Conservation (phyloP, 2,329 filamentous ascomycete genomes). For the Fusarium aywerte region DNA sequence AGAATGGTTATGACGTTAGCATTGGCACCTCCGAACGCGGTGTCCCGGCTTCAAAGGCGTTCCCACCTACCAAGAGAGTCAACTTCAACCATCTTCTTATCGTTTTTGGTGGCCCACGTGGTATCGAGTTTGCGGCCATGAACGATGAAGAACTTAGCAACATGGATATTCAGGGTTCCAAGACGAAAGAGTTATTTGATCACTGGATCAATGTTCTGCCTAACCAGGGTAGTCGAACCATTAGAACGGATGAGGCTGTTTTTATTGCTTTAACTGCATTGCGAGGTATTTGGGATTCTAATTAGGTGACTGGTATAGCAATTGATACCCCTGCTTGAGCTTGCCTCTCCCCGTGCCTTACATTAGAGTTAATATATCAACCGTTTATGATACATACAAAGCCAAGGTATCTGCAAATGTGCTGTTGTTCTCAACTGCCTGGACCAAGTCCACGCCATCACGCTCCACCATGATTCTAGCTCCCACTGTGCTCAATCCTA, state of each 20-base stretch:
- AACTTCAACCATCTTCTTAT: conserved; percentile 77
- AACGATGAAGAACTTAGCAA: conserved; percentile 65
- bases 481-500: conserved; percentile 47
- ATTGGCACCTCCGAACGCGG: conserved; percentile 87
- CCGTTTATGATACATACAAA: conserved; percentile 41
- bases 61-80: conserved; percentile 56
- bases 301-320: conserved; percentile 35
- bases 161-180: conserved; percentile 71
- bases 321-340: conserved; percentile 40
- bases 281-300: conserved; percentile 65
- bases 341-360: conserved; percentile 1
- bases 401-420: conserved; percentile 48
- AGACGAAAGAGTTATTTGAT: conserved; percentile 80
- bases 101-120: conserved; percentile 83
- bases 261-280: conserved; percentile 79
- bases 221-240: conserved; percentile 82
- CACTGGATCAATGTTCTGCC: conserved; percentile 85
- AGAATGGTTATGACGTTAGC: conserved; percentile 82
- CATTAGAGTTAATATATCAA: conserved; percentile 17
- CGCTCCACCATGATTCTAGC: conserved; percentile 45
- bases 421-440: conserved; percentile 43
- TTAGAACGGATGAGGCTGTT: conserved; percentile 85
- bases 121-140: conserved; percentile 79
- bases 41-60: conserved; percentile 59
- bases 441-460: conserved; percentile 38